phyloP scores from a whole-genome alignment of 2,329 filamentous ascomycete species.

The Epichloe uncinata region DNA sequence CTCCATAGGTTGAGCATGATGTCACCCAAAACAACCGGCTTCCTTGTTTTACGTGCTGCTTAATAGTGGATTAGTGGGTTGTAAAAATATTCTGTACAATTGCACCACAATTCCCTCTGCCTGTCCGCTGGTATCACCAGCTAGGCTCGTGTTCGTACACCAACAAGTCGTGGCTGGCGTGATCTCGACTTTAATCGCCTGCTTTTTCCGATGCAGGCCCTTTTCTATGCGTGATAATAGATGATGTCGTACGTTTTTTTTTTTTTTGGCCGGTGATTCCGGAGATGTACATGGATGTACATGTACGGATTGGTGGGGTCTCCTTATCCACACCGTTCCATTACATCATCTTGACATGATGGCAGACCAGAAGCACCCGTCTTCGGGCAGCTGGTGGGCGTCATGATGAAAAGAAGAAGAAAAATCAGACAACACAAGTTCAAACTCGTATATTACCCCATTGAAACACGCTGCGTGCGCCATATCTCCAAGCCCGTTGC shows the following conservation, averaged over 20 bases:
- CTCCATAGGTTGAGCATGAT: too few species aligned
- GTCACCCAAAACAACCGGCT: neutral
- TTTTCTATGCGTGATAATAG: neutral
- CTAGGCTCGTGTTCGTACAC: neutral
- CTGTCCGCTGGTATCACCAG: neutral
- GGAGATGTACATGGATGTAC: too few species aligned
- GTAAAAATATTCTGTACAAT: neutral
- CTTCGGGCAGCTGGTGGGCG: neutral
- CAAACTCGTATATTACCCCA: too few species aligned
- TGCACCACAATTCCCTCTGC: neutral
- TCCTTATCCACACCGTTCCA: neutral
- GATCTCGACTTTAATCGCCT: neutral
- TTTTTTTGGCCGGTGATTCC: neutral
- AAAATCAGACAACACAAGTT: too few species aligned
- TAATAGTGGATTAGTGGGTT: too few species aligned
- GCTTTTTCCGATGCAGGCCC: neutral
- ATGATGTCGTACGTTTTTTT: neutral
- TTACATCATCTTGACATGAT: slow-evolving; percentile 7
- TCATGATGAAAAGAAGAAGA: too few species aligned
- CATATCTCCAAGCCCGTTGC: too few species aligned
- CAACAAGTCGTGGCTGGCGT: neutral
- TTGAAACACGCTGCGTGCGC: too few species aligned
- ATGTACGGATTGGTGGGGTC: neutral
- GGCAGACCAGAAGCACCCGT: neutral
- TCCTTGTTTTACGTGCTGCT: neutral